Base-by-base conservation (phyloP, 768 basidiomycete species). In the Lactarius akahatsu region DNA sequence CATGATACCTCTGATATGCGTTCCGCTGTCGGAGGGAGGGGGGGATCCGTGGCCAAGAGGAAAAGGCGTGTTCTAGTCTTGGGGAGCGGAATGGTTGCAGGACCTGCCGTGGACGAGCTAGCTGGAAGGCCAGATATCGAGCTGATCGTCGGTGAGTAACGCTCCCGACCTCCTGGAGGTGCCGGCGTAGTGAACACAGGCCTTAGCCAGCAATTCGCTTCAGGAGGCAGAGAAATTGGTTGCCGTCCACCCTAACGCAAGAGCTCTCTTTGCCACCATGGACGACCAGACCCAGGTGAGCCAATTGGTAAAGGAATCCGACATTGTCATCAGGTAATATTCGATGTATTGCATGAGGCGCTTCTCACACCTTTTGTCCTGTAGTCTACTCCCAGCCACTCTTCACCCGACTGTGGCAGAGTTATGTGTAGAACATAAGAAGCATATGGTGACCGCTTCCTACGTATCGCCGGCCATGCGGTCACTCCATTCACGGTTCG, bases 1-100 rank as follows among this genome's bases (percentile, higher is more conserved):
- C 36, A 8, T 34, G 20, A n/a, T 16, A 13, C 45, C 47, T 50
- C 59, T 66, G 66, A 57, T 15, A 32, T 4, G 34, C 40, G 26
- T 40, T 28, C 40, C 10, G 40, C 23, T 11, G 54, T 45, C 36
- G 62, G 32, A 13, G 62, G n/a, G 8, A 38, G 15, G 32, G 26
- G 16, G 18, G 57, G 34, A 41, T 36, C 16, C 23, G 38, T 41
- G 16, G 57, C 59, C 2, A 34, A 58, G 61, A 77, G 65, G 70
- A 86, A 84, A 77, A 89, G 88, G 78, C 85, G 82, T 71, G 83
- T 95, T 0, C 75, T 98, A 40, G 79, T 97, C 72, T 82, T 98
- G 2, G 96, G 96, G 9, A 94, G 91, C 62, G 96, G 96, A n/a
- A 94, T 97, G 87, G 96, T 98, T 23, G 93, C 94, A 5, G 90